These are phyloP conservation scores for Candida coleopterorum DNA, from an alignment of 805 yeast genomes.

Conservation along the genomic window DNA sequence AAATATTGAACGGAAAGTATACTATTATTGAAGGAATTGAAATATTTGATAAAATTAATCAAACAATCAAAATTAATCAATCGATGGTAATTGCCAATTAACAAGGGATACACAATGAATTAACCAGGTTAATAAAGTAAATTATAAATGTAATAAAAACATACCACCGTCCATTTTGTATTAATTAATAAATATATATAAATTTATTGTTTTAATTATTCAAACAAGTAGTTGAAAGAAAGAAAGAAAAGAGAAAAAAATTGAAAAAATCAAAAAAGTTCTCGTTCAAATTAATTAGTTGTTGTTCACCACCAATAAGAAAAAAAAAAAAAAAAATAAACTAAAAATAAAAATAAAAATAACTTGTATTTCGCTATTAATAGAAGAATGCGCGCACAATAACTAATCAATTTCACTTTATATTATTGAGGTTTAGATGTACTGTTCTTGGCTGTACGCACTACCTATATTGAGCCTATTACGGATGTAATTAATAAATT, in stretches of 20 bases:
- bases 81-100: no score
- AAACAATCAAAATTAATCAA: slow-evolving; percentile 9
- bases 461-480: no score
- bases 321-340: neutral
- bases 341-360: no score
- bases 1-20: no score
- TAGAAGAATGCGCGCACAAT: neutral
- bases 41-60: slow-evolving; percentile 7
- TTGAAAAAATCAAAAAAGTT: neutral
- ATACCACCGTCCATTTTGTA: slow-evolving; percentile 54
- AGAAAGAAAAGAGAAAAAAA: slow-evolving; percentile 2
- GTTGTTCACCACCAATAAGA: neutral
- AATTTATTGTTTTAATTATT: neutral
- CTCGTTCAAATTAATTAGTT: slow-evolving; percentile 1
- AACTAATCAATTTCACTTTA: neutral
- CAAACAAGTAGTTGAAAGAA: slow-evolving; percentile 1
- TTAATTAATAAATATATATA: neutral
- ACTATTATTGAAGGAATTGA: neutral
- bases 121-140: neutral
- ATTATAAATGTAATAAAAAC: slow-evolving; percentile 27
- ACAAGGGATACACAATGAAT: neutral
- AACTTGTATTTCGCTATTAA: neutral
- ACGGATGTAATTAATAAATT: no score
- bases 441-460: no score
- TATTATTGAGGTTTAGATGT: neutral